A percentile compares a stretch with the other conserved stretches of the same genome.
These are phyloP conservation scores for Lagenidium sp. DNA, from an alignment of 352 stramenopile genomes.

Conservation along the genomic window DNA sequence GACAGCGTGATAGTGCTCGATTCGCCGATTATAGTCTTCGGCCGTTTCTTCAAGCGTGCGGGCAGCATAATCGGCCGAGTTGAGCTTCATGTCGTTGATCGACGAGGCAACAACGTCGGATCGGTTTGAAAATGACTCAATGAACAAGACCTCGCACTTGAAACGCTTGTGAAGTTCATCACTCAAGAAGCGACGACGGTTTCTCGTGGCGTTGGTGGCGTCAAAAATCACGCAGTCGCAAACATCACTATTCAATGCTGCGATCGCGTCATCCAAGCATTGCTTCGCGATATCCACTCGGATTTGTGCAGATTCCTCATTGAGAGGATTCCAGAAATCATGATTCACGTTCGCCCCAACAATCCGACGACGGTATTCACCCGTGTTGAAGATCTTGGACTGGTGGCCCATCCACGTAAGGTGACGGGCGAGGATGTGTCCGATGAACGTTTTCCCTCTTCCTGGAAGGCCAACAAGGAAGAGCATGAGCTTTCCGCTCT, in stretches of 20 bases:
- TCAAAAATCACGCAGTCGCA: conserved; percentile 82
- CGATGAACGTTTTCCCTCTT: conserved; percentile 82
- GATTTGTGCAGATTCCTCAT: conserved; percentile 61
- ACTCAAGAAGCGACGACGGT: conserved; percentile 48
- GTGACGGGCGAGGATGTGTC: conserved; percentile 69
- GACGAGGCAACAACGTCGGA: conserved; percentile 65
- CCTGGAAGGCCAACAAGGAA: conserved; percentile 72
- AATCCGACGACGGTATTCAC: conserved; percentile 66
- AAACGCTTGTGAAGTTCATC: conserved; percentile 43
- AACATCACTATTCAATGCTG: conserved; percentile 45
- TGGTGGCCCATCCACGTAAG: conserved; percentile 84
- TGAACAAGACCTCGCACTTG: conserved; percentile 79
- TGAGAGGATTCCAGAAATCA: conserved; percentile 74
- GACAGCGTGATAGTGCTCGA: conserved; percentile 67
- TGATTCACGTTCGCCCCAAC: conserved; percentile 64
- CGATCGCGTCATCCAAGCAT: conserved; percentile 65
- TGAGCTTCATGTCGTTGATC: conserved; percentile 83
- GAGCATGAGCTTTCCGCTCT: conserved; percentile 68
- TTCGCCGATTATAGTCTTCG: conserved; percentile 68
- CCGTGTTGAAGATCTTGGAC: conserved; percentile 75
- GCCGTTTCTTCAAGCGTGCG: conserved; percentile 67
- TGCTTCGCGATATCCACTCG: conserved; percentile 57
- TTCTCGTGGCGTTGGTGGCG: conserved; percentile 73
- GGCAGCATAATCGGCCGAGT: conserved; percentile 66
- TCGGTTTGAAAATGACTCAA: conserved; percentile 72